Base-by-base conservation (phyloP, 1,284 basidiomycete species). In the Cryptococcus sp. region DNA sequence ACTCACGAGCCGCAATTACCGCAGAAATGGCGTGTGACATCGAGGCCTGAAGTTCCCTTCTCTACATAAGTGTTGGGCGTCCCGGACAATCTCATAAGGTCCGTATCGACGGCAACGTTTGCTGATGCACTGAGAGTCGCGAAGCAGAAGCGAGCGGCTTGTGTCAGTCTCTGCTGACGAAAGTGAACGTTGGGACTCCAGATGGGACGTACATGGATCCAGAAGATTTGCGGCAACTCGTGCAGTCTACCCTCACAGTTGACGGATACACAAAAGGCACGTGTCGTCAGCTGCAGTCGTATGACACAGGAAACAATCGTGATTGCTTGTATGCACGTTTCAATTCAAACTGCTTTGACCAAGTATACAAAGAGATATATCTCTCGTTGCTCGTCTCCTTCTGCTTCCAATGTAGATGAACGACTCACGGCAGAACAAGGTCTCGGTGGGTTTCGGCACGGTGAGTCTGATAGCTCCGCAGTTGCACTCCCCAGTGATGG, bases 1-100 rank as follows among this genome's bases (percentile, higher is more conserved):
- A 66, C 65, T 56, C 39, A 66, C 56, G 63, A 64, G 23, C 63
- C 63, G 54, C 69, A 71, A 40, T 57, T 54, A 3, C 58, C 64
- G 52, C 69, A 72, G 50, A 72, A 72, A 52, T 64, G 46, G 23
- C 69, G 57, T 1, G 46, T 57, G 17, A 67, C 63, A 13, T 60
- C 44, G 22, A 61, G 61, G 25, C 70, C 69, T 22, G 64, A 52
- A 5, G 40, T 17, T 17, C 62, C 65, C 43, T 52, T 62, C 11
- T 15, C 52, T 4, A 17, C 46, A 29, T 57, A 66, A 17, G 54
- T 50, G 20, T 56, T 59, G 7, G 58, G 57, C 40, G 47, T 22
- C 0, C 64, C 64, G 7, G 26, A 25, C 1, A 62, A n/a, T 23
- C 58, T 26, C 16, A 66, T 29, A 29, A 59, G 59, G 15, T 54